Conservation (phyloP, 2,329 filamentous ascomycete genomes). For the Lecanosticta acicola region DNA sequence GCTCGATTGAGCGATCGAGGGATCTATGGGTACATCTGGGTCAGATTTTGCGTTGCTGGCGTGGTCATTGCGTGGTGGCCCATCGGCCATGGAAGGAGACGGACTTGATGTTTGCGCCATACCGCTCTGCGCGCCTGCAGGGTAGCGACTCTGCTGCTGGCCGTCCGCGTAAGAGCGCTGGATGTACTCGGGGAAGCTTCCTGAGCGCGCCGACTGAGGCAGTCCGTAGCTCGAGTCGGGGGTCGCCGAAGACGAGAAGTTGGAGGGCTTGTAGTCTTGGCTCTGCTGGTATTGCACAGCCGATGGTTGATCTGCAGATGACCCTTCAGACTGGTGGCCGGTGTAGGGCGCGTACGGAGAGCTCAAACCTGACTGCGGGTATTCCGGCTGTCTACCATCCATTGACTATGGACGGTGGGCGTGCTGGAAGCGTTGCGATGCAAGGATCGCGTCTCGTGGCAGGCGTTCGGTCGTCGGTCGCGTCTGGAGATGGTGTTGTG, state of each 20-base stretch:
- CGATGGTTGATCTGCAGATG: slow-evolving; percentile 83
- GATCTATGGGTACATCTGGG: slow-evolving; percentile 98
- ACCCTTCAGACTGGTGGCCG: slow-evolving; percentile 72
- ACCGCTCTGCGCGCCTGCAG: slow-evolving; percentile 67
- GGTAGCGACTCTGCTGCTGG: slow-evolving; percentile 66
- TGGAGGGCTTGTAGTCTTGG: slow-evolving; percentile 69
- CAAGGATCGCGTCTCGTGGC: slow-evolving; percentile 33
- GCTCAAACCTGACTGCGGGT: slow-evolving; percentile 50
- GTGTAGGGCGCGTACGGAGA: slow-evolving; percentile 49
- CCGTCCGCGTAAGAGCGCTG: slow-evolving; percentile 70
- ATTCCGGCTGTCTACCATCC: slow-evolving; percentile 50
- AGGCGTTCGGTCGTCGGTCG: neutral
- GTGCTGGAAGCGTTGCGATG: slow-evolving; percentile 32
- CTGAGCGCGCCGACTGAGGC: slow-evolving; percentile 69
- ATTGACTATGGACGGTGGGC: slow-evolving; percentile 44
- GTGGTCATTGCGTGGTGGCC: slow-evolving; percentile 62
- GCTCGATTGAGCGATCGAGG: slow-evolving; percentile 88
- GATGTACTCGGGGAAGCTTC: slow-evolving; percentile 81
- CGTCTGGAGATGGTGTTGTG: neutral
- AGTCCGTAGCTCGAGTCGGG: slow-evolving; percentile 85
- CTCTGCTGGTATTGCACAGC: slow-evolving; percentile 82
- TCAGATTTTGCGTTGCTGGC: slow-evolving; percentile 74
- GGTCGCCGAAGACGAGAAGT: slow-evolving; percentile 65
- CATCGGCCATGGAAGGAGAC: slow-evolving; percentile 82
- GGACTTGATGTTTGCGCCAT: slow-evolving; percentile 99